Base-by-base conservation (phyloP, 1,284 basidiomycete species). In the Schizophyllum commune region DNA sequence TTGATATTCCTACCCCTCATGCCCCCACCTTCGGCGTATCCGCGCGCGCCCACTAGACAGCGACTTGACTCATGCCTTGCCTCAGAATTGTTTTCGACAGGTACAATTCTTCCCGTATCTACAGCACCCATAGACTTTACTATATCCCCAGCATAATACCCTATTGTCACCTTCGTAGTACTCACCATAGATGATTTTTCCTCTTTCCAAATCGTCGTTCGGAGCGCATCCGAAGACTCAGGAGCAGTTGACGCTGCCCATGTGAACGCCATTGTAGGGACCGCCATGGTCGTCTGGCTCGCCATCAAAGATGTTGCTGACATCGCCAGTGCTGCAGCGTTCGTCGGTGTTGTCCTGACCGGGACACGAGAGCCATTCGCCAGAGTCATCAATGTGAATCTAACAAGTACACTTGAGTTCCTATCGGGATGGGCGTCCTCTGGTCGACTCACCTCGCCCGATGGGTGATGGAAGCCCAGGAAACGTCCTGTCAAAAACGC, bases 311-410 rank as follows among this genome's bases (percentile, higher is more conserved):
- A 88, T 76, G 33, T 75, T 76, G 0, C 74, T 68, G 0, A 88
- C 86, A 61, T 82, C 81, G 2, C 85, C 85, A 19, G 77, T 77
- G 13, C 72, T 79, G 69, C 86, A 89, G 58, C 74, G 70, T 0
- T 54, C 62, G 63, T 79, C 80, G 4, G 75, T 65, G 65, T 85
- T 85, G 59, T 88, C 86, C 63, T 85, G 79, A 0, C 83, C 83
- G 81, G 59, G 57, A 21, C 75, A 76, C 7, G 66, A 64, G 52
- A 72, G 58, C 83, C 84, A 86, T 39, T 73, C 71, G 1, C 71
- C 73, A 3, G 73, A 74, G 56, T 77, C 76, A 60, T 64, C 19
- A 9, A 57, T 57, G 33, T 57, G 56, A 11, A 57, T 57, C 32
- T 54, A n/a, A 7, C n/a, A 19, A 22, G 52, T 6, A 19, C n/a